Evolutionary conservation across 495 filamentous ascomycete species (phyloP), one percentile per base, ranked within the genome.

Genomic region (Rostrohypoxylon terebratum): DNA sequence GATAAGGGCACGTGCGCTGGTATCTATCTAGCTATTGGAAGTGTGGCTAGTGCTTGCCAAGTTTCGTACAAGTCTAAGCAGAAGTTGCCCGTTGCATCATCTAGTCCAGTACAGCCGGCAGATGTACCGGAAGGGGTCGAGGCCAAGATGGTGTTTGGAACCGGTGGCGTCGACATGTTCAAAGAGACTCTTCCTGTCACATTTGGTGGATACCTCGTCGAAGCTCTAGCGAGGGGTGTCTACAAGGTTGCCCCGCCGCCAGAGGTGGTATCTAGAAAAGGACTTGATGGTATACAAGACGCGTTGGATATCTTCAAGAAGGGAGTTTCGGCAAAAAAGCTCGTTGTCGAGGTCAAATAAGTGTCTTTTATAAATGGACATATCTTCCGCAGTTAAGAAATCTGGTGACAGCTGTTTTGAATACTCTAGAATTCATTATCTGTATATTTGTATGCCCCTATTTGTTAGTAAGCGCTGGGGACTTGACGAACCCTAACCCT

Each of bases 321-420:
- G 59, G 84, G 84, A 0, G 77, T 84, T 7, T 84, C 82, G 8
- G 85, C 81, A 2, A 75, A 63, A 65, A 87, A 87, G 71, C 25
- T 84, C 5, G 84, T 87, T 25, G 78, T 86, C 0, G 66, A 54
- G 25, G 28, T 33, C 40, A 44, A 33, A 1, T 64, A 44, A 9
- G 20, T 0, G 3, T 0, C 13, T 6, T 18, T 34, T 4, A 55
- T 53, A 8, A 38, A 38, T 38, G 34, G 7, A 5, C 28, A 5
- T 5, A 28, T 28, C 28, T 28, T 28, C 3, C 28, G 6, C 6
- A 28, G 28, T 3, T 28, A 28, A 28, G 28, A 28, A 28, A 28
- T 28, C 6, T 28, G 6, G 3, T 3, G 28, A 3, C 6, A 28
- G 28, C 3, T 28, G 6, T 28, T 28, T 28, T 28, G 6, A 28